A percentile compares a stretch with the other conserved stretches of the same genome.
phyloP scores from a whole-genome alignment of 2,329 filamentous ascomycete species.

The Colletotrichum neosansevieriae region DNA sequence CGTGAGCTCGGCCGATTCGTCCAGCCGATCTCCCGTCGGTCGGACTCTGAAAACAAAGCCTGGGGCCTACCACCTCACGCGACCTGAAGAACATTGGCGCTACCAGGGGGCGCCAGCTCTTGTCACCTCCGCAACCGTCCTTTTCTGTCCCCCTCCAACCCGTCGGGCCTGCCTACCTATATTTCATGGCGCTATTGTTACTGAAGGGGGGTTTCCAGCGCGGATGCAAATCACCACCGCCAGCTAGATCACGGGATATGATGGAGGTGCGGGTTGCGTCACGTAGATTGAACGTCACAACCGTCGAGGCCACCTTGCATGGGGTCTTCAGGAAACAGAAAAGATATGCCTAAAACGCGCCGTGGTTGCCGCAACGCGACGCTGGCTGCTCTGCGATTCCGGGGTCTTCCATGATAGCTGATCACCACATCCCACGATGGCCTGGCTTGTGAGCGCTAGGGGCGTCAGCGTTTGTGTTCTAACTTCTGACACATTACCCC shows the following conservation, averaged over 20 bases:
- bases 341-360: slow-evolving; percentile 6
- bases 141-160: neutral
- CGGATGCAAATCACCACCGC: too few species aligned
- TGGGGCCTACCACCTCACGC: slow-evolving; percentile 28
- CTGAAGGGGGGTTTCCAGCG: too few species aligned
- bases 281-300: neutral
- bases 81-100: slow-evolving; percentile 20
- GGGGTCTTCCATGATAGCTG: slow-evolving; percentile 11
- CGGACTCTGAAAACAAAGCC: neutral
- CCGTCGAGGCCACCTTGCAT: neutral
- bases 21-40: slow-evolving; percentile 20
- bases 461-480: slow-evolving; percentile 16
- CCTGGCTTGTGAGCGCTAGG: slow-evolving; percentile 20
- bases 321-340: neutral
- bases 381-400: neutral
- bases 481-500: slow-evolving; percentile 32
- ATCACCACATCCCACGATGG: slow-evolving; percentile 17
- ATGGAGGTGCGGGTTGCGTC: neutral
- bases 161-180: neutral
- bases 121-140: neutral
- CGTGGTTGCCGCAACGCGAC: neutral
- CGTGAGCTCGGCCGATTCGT: slow-evolving; percentile 15
- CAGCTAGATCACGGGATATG: neutral
- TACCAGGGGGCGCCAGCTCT: neutral
- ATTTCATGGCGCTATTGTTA: too few species aligned